phyloP scores from a whole-genome alignment of 2,329 filamentous ascomycete species.

The Ascochyta rabiei region DNA sequence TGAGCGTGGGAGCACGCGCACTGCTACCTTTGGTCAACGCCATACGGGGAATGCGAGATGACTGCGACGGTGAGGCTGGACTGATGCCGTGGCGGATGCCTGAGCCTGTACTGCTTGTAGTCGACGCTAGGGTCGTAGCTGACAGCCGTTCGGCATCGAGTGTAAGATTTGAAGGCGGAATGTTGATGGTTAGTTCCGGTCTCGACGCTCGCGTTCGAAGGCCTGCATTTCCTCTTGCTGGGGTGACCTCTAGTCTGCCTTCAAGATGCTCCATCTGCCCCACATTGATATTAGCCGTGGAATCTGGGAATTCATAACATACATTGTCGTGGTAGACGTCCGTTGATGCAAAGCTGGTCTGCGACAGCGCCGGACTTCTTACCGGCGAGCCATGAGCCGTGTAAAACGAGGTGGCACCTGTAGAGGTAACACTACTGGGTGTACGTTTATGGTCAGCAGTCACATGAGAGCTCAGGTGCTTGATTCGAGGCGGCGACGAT shows the following conservation, averaged over 20 bases:
- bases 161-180: conserved; percentile 7
- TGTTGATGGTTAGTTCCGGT: conserved; percentile 30
- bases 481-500: conserved; percentile 24
- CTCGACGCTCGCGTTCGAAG: conserved; percentile 5
- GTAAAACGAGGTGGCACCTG: conserved; percentile 28
- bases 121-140: conserved; percentile 5
- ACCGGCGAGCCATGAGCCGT: conserved; percentile 37
- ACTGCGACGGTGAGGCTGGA: conserved; percentile 14
- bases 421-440: conserved; percentile 27
- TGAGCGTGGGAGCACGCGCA: conserved; percentile 15
- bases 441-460: conserved; percentile 13
- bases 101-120: conserved; percentile 14
- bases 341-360: conserved; percentile 27
- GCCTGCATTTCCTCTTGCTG: background rate
- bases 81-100: background rate
- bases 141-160: conserved; percentile 10
- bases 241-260: background rate
- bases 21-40: conserved; percentile 4
- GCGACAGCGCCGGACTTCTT: conserved; percentile 33
- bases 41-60: conserved; percentile 38
- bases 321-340: conserved; percentile 18
- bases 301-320: conserved; percentile 6
- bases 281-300: conserved; percentile 23
- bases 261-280: conserved; percentile 13
- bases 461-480: conserved; percentile 1